These are phyloP conservation scores for Gonium pectorale DNA, from an alignment of 139 green algal species.

Conservation along the genomic window DNA sequence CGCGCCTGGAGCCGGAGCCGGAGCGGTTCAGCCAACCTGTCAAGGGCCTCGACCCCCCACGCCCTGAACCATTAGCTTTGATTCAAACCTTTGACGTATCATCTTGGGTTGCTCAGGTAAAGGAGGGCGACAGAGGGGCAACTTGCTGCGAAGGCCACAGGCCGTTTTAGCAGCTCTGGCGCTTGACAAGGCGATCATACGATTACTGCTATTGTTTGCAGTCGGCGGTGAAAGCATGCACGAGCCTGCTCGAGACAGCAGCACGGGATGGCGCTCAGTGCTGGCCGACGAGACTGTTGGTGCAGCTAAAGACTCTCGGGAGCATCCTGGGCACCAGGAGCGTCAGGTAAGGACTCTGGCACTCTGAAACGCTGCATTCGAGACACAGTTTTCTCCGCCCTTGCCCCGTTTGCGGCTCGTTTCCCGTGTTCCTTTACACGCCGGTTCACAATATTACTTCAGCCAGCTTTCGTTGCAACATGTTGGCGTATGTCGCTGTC, in stretches of 20 bases:
- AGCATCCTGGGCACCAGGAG: not conserved
- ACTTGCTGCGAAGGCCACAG: not conserved
- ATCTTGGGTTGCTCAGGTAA: not conserved
- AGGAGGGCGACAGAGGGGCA: not conserved
- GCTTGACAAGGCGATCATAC: not conserved
- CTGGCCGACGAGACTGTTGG: not conserved
- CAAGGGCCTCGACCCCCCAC: too few relatives aligned
- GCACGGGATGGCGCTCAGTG: not conserved
- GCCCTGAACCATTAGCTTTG: too few relatives aligned
- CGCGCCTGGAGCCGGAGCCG: too few relatives aligned
- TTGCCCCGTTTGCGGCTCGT: too few relatives aligned
- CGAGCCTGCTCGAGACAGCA: not conserved
- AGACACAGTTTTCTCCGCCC: too few relatives aligned
- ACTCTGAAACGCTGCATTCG: too few relatives aligned
- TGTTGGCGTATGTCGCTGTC: not conserved
- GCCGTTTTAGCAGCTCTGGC: not conserved
- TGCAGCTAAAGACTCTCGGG: not conserved
- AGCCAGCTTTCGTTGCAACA: not conserved
- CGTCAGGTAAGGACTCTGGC: slow-evolving; percentile 3
- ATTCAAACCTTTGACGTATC: too few relatives aligned
- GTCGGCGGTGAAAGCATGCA: slow-evolving; percentile 2
- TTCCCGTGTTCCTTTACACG: too few relatives aligned
- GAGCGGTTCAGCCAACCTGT: too few relatives aligned
- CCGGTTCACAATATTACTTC: not conserved
- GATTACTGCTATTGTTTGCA: not conserved